Evolutionary conservation across 2,329 filamentous ascomycete species (phyloP).

Genomic region (Exophiala alcalophila): DNA sequence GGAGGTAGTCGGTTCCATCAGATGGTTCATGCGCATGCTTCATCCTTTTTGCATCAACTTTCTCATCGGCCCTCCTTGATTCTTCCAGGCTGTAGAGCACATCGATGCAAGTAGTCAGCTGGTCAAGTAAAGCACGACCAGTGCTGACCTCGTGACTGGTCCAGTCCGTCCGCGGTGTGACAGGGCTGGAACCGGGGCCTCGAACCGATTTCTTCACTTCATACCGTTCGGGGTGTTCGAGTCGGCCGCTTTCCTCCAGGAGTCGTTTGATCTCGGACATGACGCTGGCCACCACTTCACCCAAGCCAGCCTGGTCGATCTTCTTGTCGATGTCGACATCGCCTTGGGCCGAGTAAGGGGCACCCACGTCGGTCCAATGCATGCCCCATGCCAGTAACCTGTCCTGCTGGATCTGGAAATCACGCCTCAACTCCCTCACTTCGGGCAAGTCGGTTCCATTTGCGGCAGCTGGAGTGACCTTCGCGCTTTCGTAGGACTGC

Average conservation of each 20-base stretch:
- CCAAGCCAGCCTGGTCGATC: slow-evolving; percentile 59
- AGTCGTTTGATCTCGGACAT: slow-evolving; percentile 63
- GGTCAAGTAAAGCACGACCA: slow-evolving; percentile 47
- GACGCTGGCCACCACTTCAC: slow-evolving; percentile 62
- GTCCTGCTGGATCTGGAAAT: slow-evolving; percentile 63
- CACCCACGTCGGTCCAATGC: slow-evolving; percentile 60
- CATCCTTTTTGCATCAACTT: slow-evolving; percentile 20
- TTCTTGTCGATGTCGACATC: slow-evolving; percentile 59
- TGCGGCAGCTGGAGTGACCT: slow-evolving; percentile 45
- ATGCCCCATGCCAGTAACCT: slow-evolving; percentile 63
- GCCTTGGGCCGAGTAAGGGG: slow-evolving; percentile 18
- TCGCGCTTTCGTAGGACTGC: slow-evolving; percentile 57
- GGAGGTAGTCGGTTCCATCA: slow-evolving; percentile 18
- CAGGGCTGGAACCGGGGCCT: slow-evolving; percentile 23
- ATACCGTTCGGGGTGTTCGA: slow-evolving; percentile 44
- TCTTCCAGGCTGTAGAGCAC: slow-evolving; percentile 62
- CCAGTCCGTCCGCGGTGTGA: slow-evolving; percentile 26
- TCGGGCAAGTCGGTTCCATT: slow-evolving; percentile 47
- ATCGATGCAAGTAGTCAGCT: slow-evolving; percentile 62
- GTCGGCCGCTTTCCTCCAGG: slow-evolving; percentile 58
- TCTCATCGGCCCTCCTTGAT: slow-evolving; percentile 42
- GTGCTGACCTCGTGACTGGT: slow-evolving; percentile 31
- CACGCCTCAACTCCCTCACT: slow-evolving; percentile 55
- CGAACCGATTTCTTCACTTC: slow-evolving; percentile 36
- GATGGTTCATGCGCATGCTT: slow-evolving; percentile 20